These are phyloP conservation scores for Phycomyces nitens DNA, from an alignment of 192 early-diverging fungal genomes.

Conservation along the genomic window DNA sequence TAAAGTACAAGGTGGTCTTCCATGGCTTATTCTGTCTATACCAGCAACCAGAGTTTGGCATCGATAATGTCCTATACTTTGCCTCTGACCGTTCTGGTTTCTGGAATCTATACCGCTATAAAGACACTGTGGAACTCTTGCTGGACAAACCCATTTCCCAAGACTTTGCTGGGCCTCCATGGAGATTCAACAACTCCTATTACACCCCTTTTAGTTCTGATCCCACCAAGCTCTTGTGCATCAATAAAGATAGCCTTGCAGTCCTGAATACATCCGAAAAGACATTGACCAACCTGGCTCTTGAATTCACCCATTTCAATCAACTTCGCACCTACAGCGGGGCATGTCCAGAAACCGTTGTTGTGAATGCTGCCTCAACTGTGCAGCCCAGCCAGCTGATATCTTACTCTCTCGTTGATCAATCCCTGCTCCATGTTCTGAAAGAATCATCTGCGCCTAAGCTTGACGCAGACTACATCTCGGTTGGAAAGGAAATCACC, in stretches of 20 bases:
- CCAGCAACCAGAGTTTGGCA: constrained; percentile 62
- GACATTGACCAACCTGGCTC: constrained; percentile 19
- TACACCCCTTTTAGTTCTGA: constrained; percentile 21
- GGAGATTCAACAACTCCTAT: constrained; percentile 33
- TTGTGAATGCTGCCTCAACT: constrained; percentile 10
- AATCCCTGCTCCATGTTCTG: neutral
- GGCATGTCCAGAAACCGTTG: constrained; percentile 2
- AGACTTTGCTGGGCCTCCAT: constrained; percentile 64
- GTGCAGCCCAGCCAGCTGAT: constrained; percentile 7
- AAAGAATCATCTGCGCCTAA: neutral
- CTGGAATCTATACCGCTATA: constrained; percentile 64
- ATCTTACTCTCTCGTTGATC: constrained; percentile 5
- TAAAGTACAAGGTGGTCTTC: too few species aligned
- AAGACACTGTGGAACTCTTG: constrained; percentile 30
- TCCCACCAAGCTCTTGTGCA: constrained; percentile 33
- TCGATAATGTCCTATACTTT: constrained; percentile 58
- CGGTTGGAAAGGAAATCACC: constrained; percentile 55
- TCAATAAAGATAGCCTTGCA: constrained; percentile 28
- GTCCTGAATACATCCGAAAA: constrained; percentile 18
- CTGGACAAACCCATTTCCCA: constrained; percentile 47
- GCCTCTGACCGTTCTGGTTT: constrained; percentile 66
- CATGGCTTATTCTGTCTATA: too few species aligned
- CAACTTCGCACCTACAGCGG: constrained; percentile 8
- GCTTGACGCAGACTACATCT: constrained; percentile 45
- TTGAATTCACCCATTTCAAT: neutral